Conservation (phyloP, 208 protist genomes). For the Wallacemonas collosoma region DNA sequence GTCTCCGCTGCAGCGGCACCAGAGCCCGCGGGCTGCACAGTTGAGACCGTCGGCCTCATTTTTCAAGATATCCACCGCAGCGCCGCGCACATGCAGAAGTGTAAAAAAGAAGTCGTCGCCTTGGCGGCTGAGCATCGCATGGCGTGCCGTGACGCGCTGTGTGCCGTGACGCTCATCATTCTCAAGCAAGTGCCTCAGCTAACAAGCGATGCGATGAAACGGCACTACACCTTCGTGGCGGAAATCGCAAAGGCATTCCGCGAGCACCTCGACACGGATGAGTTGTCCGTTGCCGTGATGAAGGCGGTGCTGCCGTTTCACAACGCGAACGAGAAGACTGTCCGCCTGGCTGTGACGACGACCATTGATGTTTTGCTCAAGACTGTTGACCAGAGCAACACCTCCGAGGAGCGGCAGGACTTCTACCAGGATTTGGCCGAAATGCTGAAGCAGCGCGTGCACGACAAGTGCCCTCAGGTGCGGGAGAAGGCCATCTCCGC, state of each 20-base stretch:
- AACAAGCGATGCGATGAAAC: conserved; percentile 63
- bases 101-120: conserved; percentile 56
- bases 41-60: conserved; percentile 55
- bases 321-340: conserved; percentile 84
- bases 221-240: conserved; percentile 79
- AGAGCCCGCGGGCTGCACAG: neutral
- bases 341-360: conserved; percentile 77
- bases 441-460: conserved; percentile 76
- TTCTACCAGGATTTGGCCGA: conserved; percentile 83
- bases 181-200: conserved; percentile 76
- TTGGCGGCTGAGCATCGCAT: conserved; percentile 21
- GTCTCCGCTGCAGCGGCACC: neutral
- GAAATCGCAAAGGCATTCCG: conserved; percentile 66
- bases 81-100: conserved; percentile 65
- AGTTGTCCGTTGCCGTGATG: conserved; percentile 64
- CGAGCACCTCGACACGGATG: conserved; percentile 58
- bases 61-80: conserved; percentile 86
- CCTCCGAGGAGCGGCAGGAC: conserved; percentile 78
- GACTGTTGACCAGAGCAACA: conserved; percentile 78
- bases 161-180: conserved; percentile 64
- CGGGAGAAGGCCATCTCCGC: conserved; percentile 71
- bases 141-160: conserved; percentile 38
- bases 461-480: conserved; percentile 76
- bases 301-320: conserved; percentile 58
- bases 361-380: conserved; percentile 74